A percentile compares a stretch with the other conserved stretches of the same genome.
phyloP scores from a whole-genome alignment of 140 eudicot species.

The Oenanthe javanica region DNA sequence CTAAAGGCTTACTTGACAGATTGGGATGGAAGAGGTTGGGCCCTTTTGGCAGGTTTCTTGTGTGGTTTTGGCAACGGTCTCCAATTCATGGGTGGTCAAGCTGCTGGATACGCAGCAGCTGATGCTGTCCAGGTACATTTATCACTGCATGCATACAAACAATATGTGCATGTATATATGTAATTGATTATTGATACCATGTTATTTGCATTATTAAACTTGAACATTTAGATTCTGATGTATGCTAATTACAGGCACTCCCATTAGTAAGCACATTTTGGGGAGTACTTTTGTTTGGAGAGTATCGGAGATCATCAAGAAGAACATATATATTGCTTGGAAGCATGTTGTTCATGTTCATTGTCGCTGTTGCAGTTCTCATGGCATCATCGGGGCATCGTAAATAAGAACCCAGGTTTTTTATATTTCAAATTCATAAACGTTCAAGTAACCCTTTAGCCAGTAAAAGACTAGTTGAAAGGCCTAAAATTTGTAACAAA shows the following conservation, averaged over 20 bases:
- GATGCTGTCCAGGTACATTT: conserved; percentile 79
- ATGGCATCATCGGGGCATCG: conserved; percentile 90
- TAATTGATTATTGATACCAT: background rate
- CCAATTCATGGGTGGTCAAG: conserved; percentile 96
- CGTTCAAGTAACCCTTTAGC: background rate
- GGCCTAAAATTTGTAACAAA: background rate
- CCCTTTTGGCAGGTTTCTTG: conserved; percentile 75
- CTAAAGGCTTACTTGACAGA: conserved; percentile 53
- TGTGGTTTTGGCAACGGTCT: conserved; percentile 95
- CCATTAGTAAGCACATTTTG: conserved; percentile 90
- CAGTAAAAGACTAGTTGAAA: background rate
- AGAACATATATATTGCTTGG: conserved; percentile 56
- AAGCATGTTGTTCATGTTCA: conserved; percentile 78
- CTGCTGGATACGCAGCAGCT: conserved; percentile 99
- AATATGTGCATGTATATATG: too few relatives aligned
- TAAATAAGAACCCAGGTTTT: conserved; percentile 19
- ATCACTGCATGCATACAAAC: background rate
- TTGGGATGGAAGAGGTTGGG: conserved; percentile 98
- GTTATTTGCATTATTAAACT: background rate
- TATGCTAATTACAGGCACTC: conserved; percentile 46
- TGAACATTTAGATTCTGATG: background rate
- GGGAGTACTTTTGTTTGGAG: conserved; percentile 79
- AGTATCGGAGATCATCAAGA: conserved; percentile 62
- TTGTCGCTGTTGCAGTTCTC: conserved; percentile 72
- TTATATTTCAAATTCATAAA: background rate